These are phyloP conservation scores for Vanderwaltozyma yarrowii DNA, from an alignment of 805 yeast species.

Conservation along the genomic window DNA sequence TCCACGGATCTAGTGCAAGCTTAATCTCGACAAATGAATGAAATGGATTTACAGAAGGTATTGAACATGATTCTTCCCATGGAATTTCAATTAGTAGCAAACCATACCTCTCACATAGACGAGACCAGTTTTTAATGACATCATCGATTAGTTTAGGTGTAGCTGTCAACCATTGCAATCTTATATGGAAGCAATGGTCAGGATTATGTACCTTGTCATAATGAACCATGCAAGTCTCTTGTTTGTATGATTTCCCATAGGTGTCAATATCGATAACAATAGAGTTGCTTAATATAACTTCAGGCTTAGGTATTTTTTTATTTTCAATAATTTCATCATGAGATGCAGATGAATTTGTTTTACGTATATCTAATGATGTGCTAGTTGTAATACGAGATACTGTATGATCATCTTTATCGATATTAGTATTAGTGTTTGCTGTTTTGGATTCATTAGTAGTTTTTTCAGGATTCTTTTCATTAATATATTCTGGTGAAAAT, in stretches of 20 bases:
- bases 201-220: conserved; percentile 91
- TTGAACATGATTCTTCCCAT: conserved; percentile 71
- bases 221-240: conserved; percentile 73
- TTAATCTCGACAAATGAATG: conserved; percentile 69
- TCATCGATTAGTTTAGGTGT: conserved; percentile 82
- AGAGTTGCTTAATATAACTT: conserved; percentile 54
- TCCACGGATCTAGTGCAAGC: conserved; percentile 65
- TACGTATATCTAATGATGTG: conserved; percentile 5
- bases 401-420: not conserved
- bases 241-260: conserved; percentile 54
- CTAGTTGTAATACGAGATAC: not conserved
- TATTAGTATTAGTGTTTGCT: conserved; percentile 6
- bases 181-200: conserved; percentile 83
- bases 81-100: conserved; percentile 79
- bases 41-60: conserved; percentile 75
- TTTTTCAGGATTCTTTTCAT: not conserved
- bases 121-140: conserved; percentile 61
- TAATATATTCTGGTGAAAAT: conserved; percentile 44
- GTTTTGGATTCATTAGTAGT: not conserved
- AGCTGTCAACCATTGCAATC: conserved; percentile 87
- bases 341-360: conserved; percentile 7
- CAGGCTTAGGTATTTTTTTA: conserved; percentile 9
- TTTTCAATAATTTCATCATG: conserved; percentile 1
- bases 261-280: conserved; percentile 72
- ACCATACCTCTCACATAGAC: conserved; percentile 80